Base-by-base conservation (phyloP, 306 rosid genomes). In the Arachis hypogaea region DNA sequence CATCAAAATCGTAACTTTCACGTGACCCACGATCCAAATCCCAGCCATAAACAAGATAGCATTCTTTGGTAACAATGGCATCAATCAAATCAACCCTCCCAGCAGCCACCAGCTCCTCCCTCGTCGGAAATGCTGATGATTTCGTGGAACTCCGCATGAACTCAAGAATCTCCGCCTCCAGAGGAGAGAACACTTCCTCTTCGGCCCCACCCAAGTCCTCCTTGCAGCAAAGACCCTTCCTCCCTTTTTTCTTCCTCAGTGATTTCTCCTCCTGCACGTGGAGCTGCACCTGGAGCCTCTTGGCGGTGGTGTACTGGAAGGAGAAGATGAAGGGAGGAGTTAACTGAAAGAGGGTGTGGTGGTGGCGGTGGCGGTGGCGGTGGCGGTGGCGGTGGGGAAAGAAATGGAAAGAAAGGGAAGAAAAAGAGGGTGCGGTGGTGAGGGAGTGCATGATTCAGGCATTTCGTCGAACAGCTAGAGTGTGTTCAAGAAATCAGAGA, bases 1-100 rank as follows among this genome's bases (percentile, higher is more conserved):
- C 10, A 65, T 30, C 63, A 83, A 63, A 57, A 63, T 47, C 77
- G 14, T 57, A 6, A 46, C 16, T 69, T 63, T 69, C 69, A 40
- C 12, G 6, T 3, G 10, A 85, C 22, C 78, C 81, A 7, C 74
- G 80, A 73, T 81, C 77, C 81, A 75, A 77, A 86, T 88, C 85
- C 99, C 98, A 95, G 49, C 98, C 98, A 40, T 83, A 69, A n/a
- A 89, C 81, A 67, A 95, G 90, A 98, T 98, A 95, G 2, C 98
- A 98, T 50, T 98, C 99, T 86, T 70, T 80, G 14, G 67, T 75
- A 1, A 28, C 81, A 51, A 95, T 88, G 36, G 88, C 98, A 1
- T 87, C 87, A 40, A 56, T 96, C 81, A 95, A 92, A 82, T 95
- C 98, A 63, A 43, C 38, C 85, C 98, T 87, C 52, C 99, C 99